These are phyloP conservation scores for Cyclocybe aegerita DNA, from an alignment of 768 basidiomycete species.

Conservation along the genomic window DNA sequence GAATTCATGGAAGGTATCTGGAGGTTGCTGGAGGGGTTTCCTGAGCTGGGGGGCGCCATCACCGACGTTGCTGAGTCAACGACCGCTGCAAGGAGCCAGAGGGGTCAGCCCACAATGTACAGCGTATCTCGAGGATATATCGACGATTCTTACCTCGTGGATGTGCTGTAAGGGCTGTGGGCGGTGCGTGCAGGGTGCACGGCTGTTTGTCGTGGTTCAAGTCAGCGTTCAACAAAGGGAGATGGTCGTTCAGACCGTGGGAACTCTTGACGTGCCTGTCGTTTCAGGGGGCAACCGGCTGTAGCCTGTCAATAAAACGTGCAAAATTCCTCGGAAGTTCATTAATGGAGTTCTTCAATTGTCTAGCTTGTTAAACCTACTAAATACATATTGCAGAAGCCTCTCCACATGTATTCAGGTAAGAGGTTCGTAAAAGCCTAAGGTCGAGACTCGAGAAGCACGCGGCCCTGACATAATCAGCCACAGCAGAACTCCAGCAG, in stretches of 20 bases:
- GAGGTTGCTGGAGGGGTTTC: slow-evolving; percentile 18
- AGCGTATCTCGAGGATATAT: not conserved
- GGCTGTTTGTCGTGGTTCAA: slow-evolving; percentile 4
- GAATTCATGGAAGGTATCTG: slow-evolving; percentile 22
- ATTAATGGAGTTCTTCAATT: not conserved
- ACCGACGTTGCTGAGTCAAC: slow-evolving; percentile 18
- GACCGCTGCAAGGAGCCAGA: not conserved
- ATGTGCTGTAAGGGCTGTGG: not conserved
- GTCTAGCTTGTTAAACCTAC: not conserved
- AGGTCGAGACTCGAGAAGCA: no score
- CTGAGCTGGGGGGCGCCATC: slow-evolving; percentile 16
- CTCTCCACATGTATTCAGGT: no score
- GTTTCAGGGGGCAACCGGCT: slow-evolving; percentile 5
- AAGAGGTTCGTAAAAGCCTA: no score
- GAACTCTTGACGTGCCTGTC: slow-evolving; percentile 10
- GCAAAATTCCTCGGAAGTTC: not conserved
- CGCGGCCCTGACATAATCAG: no score
- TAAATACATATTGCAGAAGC: no score
- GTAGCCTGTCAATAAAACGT: not conserved
- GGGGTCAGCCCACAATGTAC: not conserved
- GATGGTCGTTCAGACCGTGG: slow-evolving; percentile 13
- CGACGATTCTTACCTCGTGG: slow-evolving; percentile 7
- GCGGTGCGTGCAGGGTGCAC: slow-evolving; percentile 5
- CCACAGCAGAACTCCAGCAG: no score
- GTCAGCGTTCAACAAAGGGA: slow-evolving; percentile 16